These are phyloP conservation scores for Komagataella ulmi DNA, from an alignment of 805 yeast genomes.

Conservation along the genomic window DNA sequence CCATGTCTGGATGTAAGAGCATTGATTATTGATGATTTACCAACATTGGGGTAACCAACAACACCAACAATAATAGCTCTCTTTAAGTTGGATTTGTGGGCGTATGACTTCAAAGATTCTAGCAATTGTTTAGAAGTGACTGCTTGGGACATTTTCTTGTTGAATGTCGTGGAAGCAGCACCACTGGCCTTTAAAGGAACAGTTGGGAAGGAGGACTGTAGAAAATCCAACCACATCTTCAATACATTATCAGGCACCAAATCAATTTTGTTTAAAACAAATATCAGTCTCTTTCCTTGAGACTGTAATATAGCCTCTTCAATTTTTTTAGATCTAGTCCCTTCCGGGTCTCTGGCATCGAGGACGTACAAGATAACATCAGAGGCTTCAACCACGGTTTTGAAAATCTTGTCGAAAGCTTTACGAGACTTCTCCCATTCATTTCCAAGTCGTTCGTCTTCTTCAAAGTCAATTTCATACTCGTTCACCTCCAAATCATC, in stretches of 20 bases:
- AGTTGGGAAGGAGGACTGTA: conserved; percentile 80
- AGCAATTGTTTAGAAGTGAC: conserved; percentile 64
- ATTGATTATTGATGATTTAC: conserved; percentile 89
- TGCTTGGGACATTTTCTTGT: conserved; percentile 58
- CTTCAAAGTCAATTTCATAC: conserved; percentile 30
- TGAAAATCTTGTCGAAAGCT: conserved; percentile 89
- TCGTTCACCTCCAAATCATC: conserved; percentile 37
- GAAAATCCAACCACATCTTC: conserved; percentile 70
- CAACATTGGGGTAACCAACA: conserved; percentile 95
- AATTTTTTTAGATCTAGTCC: conserved; percentile 82
- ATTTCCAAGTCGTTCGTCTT: conserved; percentile 23
- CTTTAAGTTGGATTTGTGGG: conserved; percentile 71
- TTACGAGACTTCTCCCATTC: conserved; percentile 68
- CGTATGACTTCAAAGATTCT: conserved; percentile 74
- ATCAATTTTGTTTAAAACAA: conserved; percentile 85
- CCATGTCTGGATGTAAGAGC: conserved; percentile 76
- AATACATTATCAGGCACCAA: conserved; percentile 77
- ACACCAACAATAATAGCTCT: conserved; percentile 90
- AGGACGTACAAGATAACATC: conserved; percentile 89
- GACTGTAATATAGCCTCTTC: conserved; percentile 79
- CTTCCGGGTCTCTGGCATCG: conserved; percentile 96
- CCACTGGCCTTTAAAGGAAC: conserved; percentile 77
- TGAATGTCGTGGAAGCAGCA: conserved; percentile 57
- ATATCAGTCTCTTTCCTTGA: conserved; percentile 72
- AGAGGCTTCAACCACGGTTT: conserved; percentile 81